Base-by-base conservation (phyloP, 202 grass and related monocot species). In the Zizania palustris region DNA sequence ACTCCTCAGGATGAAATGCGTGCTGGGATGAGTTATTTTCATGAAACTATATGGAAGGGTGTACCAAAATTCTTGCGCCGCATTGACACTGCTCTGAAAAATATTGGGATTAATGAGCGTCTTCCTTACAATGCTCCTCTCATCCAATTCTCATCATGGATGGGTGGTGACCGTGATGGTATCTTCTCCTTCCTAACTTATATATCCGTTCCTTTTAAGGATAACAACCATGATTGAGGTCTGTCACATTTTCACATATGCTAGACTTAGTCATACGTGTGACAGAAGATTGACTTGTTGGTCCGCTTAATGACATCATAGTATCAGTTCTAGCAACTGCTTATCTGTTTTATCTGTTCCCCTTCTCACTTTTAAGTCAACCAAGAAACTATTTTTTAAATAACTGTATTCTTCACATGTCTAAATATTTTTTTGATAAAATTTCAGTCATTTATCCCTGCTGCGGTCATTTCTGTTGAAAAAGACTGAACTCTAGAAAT, bases 161-260 rank as follows among this genome's bases (percentile, higher is more conserved):
- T 98, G 91, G 96, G 96, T 75, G 96, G 96, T 71, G 96, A 99
- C 63, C 96, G 96, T 89, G 96, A 99, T 89, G 96, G 96, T 99
- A 99, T n/a, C 8, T 69, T 88, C 18, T 73, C 22, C 62, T 80
- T 67, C 33, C 49, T 60, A 71, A 40, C 75, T 49, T 77, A 71
- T 80, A 56, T 7, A 61, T 41, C 41, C 53, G 18, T 73, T 44
- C 70, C 53, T 49, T 22, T 60, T 54, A 73, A 73, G n/a, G 10
- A 22, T 28, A 69, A 58, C 40, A 55, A 41, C 28, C 33, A 57
- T 59, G 1, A 5, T 45, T 43, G 45, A 73, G 45, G 48, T 73
- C 35, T 75, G 9, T 63, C 35, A 66, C 48, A 18, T 9, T 35
- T 74, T 58, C 14, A 55, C 55, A 71, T 78, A 15, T 50, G 15